Evolutionary conservation across 2,329 filamentous ascomycete species (phyloP).

Genomic region (Orbilia brochopaga): DNA sequence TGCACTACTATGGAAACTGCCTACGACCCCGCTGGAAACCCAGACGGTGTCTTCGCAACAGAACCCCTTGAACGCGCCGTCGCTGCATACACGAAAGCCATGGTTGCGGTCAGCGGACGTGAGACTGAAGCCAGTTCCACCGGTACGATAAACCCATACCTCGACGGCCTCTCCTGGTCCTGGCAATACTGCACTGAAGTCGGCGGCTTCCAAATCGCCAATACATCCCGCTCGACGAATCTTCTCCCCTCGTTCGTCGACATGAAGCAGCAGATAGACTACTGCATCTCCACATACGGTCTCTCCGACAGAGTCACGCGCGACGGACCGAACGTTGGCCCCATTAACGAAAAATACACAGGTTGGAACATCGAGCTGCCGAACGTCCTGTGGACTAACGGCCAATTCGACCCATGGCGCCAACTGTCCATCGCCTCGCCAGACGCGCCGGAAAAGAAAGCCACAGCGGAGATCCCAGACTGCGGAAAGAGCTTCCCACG

Average conservation of each 20-base stretch:
- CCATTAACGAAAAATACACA: slow-evolving; percentile 58
- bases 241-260: slow-evolving; percentile 55
- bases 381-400: slow-evolving; percentile 59
- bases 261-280: slow-evolving; percentile 56
- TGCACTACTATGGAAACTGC: slow-evolving; percentile 58
- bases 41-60: slow-evolving; percentile 37
- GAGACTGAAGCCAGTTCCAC: background rate
- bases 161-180: slow-evolving; percentile 47
- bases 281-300: slow-evolving; percentile 59
- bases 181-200: slow-evolving; percentile 57
- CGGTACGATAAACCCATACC: background rate
- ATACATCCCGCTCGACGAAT: slow-evolving; percentile 30
- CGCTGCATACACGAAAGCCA: slow-evolving; percentile 9
- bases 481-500: slow-evolving; percentile 31
- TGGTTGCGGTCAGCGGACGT: background rate
- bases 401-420: slow-evolving; percentile 60
- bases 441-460: slow-evolving; percentile 55
- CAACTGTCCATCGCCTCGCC: slow-evolving; percentile 56
- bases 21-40: slow-evolving; percentile 53
- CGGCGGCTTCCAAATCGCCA: slow-evolving; percentile 54
- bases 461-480: slow-evolving; percentile 44
- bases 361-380: slow-evolving; percentile 59
- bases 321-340: slow-evolving; percentile 56
- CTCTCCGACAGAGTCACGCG: slow-evolving; percentile 50
- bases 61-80: slow-evolving; percentile 24